Conservation (phyloP, 805 yeast genomes). For the Yueomyces sinensis region DNA sequence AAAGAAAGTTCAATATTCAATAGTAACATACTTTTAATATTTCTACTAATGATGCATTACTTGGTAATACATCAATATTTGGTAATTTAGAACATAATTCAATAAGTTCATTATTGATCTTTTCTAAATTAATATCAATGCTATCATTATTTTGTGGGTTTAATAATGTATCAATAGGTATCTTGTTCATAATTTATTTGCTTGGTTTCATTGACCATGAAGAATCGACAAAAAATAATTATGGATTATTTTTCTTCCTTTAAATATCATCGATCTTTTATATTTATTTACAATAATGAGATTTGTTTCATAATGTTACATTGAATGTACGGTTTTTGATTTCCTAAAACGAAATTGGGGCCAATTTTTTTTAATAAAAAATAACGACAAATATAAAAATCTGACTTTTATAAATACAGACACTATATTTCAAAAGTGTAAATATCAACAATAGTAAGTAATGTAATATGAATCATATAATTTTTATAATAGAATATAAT, state of each 20-base stretch:
- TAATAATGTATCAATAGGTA: slow-evolving; percentile 9
- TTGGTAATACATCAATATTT: neutral
- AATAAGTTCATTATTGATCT: slow-evolving; percentile 5
- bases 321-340: neutral
- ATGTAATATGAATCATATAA: neutral
- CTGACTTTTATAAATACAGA: too few relatives aligned
- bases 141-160: slow-evolving; percentile 7
- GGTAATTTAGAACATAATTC: slow-evolving; percentile 6
- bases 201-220: neutral
- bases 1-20: neutral
- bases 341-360: neutral
- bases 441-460: too few relatives aligned
- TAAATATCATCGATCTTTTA: neutral
- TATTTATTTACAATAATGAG: neutral
- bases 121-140: slow-evolving; percentile 1
- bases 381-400: neutral
- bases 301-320: neutral
- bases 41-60: neutral
- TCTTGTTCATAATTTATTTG: slow-evolving; percentile 7
- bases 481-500: too few relatives aligned
- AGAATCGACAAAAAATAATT: neutral
- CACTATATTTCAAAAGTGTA: too few relatives aligned
- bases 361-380: slow-evolving; percentile 1
- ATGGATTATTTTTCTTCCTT: too few relatives aligned
- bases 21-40: slow-evolving; percentile 1